Evolutionary conservation across 768 basidiomycete species (phyloP).

Genomic region (Tephrocybe sp.): DNA sequence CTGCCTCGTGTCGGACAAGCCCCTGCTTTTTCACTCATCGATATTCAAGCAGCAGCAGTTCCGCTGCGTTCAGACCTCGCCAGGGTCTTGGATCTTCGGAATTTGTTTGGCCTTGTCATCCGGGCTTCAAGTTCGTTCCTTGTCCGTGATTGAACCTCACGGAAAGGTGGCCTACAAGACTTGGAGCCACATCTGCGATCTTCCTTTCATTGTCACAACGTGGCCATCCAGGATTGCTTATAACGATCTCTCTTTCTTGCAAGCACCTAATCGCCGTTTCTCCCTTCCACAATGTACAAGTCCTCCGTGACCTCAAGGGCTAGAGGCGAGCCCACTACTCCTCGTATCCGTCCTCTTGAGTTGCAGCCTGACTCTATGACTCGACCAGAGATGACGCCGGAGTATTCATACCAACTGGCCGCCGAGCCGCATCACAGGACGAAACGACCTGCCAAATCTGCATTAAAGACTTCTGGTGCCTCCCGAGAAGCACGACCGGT

Average conservation of each 20-base stretch:
- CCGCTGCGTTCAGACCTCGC: conserved; percentile 26
- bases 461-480: conserved; percentile 1
- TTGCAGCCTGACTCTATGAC: conserved; percentile 28
- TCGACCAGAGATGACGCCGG: conserved; percentile 10
- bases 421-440: conserved; percentile 16
- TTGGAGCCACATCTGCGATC: conserved; percentile 17
- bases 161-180: too few species aligned
- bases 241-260: conserved; percentile 22
- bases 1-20: conserved; percentile 34
- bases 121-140: background rate
- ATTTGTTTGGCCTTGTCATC: background rate
- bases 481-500: background rate
- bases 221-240: conserved; percentile 27
- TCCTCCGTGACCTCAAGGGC: conserved; percentile 23
- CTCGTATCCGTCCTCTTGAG: conserved; percentile 19
- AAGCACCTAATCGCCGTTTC: conserved; percentile 13
- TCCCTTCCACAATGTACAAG: conserved; percentile 31
- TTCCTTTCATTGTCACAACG: conserved; percentile 28
- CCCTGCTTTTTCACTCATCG: conserved; percentile 18
- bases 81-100: conserved; percentile 24
- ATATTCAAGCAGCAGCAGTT: conserved; percentile 28
- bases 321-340: conserved; percentile 30
- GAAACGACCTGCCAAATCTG: conserved; percentile 6
- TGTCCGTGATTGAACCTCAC: too few species aligned
- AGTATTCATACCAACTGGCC: too few species aligned